phyloP scores from a whole-genome alignment of 305 asterid genomes.

The Fraxinus albicans region DNA sequence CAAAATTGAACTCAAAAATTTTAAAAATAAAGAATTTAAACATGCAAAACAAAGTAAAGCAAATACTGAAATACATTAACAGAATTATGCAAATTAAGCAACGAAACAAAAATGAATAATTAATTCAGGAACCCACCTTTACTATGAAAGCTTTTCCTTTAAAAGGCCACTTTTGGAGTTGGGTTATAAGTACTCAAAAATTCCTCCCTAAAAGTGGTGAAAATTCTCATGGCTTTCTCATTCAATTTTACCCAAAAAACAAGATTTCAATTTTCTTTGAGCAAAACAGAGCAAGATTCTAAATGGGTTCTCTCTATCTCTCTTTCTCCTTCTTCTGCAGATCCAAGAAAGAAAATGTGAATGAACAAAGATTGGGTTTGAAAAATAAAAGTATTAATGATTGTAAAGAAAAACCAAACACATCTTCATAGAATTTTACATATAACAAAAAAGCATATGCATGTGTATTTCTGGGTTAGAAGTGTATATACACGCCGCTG shows the following conservation, averaged over 20 bases:
- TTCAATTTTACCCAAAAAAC: slow-evolving; percentile 29
- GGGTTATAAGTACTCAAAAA: slow-evolving; percentile 26
- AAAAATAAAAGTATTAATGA: slow-evolving; percentile 15
- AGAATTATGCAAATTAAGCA: slow-evolving; percentile 20
- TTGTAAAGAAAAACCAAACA: slow-evolving; percentile 33
- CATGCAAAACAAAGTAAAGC: slow-evolving; percentile 28
- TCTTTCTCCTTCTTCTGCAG: slow-evolving; percentile 26
- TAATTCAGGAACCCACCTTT: slow-evolving; percentile 39
- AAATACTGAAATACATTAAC: slow-evolving; percentile 20
- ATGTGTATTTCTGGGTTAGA: slow-evolving; percentile 26
- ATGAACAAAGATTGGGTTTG: slow-evolving; percentile 26
- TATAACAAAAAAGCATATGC: slow-evolving; percentile 33
- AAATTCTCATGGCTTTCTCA: slow-evolving; percentile 47
- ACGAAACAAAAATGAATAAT: background rate
- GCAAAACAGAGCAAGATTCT: slow-evolving; percentile 22
- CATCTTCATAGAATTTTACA: slow-evolving; percentile 35
- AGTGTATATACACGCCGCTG: slow-evolving; percentile 4
- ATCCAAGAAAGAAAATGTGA: slow-evolving; percentile 55
- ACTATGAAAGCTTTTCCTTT: slow-evolving; percentile 28
- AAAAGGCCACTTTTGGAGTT: slow-evolving; percentile 36
- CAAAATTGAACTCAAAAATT: slow-evolving; percentile 7
- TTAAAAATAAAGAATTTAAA: slow-evolving; percentile 17
- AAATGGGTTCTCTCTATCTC: slow-evolving; percentile 25
- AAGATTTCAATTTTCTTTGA: slow-evolving; percentile 31
- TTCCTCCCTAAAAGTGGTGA: slow-evolving; percentile 39